Evolutionary conservation across 805 yeast genomes (phyloP).

Genomic region (Candida broadrunensis): DNA sequence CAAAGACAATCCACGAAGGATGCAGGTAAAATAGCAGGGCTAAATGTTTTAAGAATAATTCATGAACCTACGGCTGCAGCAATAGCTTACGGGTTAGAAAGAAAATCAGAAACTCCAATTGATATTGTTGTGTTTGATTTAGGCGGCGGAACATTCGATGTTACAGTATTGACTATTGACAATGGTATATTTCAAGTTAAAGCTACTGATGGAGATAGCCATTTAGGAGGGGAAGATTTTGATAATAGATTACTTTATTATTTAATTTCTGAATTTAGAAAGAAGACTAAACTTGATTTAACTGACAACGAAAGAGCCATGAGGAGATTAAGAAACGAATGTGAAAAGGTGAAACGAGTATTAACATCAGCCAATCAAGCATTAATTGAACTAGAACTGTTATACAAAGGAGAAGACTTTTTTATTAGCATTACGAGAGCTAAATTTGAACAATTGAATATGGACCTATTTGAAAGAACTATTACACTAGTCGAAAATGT

Average conservation of each 20-base stretch:
- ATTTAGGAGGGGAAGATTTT: conserved; percentile 96
- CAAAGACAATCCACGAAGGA: conserved; percentile 95
- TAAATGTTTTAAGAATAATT: conserved; percentile 86
- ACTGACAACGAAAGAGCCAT: conserved; percentile 79
- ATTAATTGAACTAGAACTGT: conserved; percentile 93
- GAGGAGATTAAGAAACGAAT: conserved; percentile 94
- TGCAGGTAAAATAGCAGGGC: conserved; percentile 91
- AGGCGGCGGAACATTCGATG: conserved; percentile 98
- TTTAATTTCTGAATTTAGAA: conserved; percentile 89
- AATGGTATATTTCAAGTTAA: conserved; percentile 90
- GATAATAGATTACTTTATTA: conserved; percentile 87
- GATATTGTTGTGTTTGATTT: conserved; percentile 90
- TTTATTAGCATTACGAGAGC: conserved; percentile 96
- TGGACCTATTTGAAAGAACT: conserved; percentile 90
- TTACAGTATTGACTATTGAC: conserved; percentile 80
- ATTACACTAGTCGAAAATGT: conserved; percentile 96
- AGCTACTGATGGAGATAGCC: conserved; percentile 95
- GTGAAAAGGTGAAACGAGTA: conserved; percentile 97
- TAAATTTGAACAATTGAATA: conserved; percentile 93
- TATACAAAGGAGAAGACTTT: conserved; percentile 92
- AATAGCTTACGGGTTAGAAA: conserved; percentile 45
- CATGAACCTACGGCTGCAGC: conserved; percentile 86
- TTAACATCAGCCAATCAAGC: conserved; percentile 94
- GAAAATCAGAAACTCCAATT: conserved; percentile 32
- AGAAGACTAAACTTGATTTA: conserved; percentile 86